Percentiles rank a stretch among this genome's conserved stretches.
phyloP scores from a whole-genome alignment of 176 grass and related monocot species.

The Ensete ventricosum region DNA sequence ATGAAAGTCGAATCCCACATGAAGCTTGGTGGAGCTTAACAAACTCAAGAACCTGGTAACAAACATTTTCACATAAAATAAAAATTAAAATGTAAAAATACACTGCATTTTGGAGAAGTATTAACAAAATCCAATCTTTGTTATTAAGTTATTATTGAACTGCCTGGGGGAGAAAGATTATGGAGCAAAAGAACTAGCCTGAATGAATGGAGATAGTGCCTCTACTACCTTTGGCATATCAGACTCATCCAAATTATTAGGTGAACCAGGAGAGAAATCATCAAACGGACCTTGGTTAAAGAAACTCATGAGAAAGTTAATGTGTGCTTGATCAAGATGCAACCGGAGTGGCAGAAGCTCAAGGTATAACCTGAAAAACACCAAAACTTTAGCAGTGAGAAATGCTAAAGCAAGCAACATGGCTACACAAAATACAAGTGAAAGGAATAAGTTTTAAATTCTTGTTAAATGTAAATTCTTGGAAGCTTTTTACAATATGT shows the following conservation, averaged over 20 bases:
- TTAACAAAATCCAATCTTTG: neutral
- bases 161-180: constrained; percentile 9
- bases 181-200: constrained; percentile 38
- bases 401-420: neutral
- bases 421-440: neutral
- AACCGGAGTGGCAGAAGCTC: constrained; percentile 81
- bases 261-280: constrained; percentile 25
- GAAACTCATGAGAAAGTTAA: constrained; percentile 79
- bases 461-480: neutral
- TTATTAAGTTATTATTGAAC: constrained; percentile 5
- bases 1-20: neutral
- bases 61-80: neutral
- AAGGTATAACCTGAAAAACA: constrained; percentile 55
- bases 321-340: constrained; percentile 93
- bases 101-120: no score
- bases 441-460: neutral
- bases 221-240: constrained; percentile 46
- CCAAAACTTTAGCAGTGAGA: neutral
- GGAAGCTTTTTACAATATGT: neutral
- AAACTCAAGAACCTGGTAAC: neutral
- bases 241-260: constrained; percentile 30
- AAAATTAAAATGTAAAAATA: no score
- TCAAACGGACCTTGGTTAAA: constrained; percentile 47
- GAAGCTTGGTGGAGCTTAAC: neutral
- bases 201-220: constrained; percentile 94